Evolutionary conservation across 805 yeast species (phyloP), one percentile per base, ranked within the genome.

Genomic region (Candida nanaspora): DNA sequence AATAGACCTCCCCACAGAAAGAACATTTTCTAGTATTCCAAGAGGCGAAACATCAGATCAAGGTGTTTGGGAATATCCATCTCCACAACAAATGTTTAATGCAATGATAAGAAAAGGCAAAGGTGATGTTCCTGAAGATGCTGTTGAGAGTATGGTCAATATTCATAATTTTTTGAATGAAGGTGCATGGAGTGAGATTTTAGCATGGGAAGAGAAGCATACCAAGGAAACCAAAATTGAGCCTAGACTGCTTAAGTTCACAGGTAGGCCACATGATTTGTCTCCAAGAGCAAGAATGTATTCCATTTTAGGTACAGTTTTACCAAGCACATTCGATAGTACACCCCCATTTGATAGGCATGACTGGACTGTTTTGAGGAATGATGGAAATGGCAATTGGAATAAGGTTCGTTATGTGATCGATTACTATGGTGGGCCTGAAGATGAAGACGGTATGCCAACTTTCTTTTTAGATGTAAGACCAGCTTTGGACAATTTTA

Each of bases 1-100:
- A 44, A 51, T 86, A 30, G 78, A 75, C 28, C 68, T 93, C 26
- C 88, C 97, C 9, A 86, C 93, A 0, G 86, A 83, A 33, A 77
- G 96, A 51, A 83, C 95, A 2, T 61, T 80, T 30, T 86, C 96
- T 14, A 65, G 86, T 2, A 93, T 93, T 40, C 98, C 98, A 18
- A 74, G 86, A 47, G 98, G 98, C 23, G 75, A 69, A 23, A 56
- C 58, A 13, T 69, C 66, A 2, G 70, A 66, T 9, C 79, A 78
- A 45, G 95, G 95, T 2, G 78, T 81, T 37, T 93, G 99, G 99
- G 98, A 93, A 63, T 93, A 93, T 58, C 99, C 99, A 2, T 86
- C 96, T 2, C 98, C 99, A 1, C 98, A 93, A 63, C 99, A 93
- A 60, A 93, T 93, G 99, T 80, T 88, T 49, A 89, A 91, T 55